phyloP scores from a whole-genome alignment of 176 grass and related monocot species.

The Rhynchospora breviuscula region DNA sequence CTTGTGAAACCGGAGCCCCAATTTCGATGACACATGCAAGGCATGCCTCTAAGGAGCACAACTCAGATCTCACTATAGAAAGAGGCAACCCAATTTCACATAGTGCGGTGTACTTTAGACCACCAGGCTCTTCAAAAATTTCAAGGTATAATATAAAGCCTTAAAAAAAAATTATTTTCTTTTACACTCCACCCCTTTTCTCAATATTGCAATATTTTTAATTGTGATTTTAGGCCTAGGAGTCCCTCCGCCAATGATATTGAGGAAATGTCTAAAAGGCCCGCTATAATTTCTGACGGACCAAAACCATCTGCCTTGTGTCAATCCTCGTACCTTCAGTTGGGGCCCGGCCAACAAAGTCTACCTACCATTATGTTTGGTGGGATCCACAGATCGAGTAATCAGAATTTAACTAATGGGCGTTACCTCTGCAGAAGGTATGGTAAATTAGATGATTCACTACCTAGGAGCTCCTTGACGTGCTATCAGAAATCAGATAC shows the following conservation, averaged over 20 bases:
- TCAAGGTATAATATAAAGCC: neutral
- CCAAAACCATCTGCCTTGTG: neutral
- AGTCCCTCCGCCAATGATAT: slow-evolving; percentile 3
- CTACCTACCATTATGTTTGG: neutral
- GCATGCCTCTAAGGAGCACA: slow-evolving; percentile 14
- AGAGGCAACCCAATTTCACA: slow-evolving; percentile 14
- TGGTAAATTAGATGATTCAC: neutral
- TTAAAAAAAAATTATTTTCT: neutral
- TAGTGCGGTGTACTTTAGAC: neutral
- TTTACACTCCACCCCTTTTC: neutral
- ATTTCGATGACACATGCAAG: neutral
- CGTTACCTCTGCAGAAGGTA: neutral
- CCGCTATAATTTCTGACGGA: neutral
- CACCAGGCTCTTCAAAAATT: slow-evolving; percentile 2
- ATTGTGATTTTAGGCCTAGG: slow-evolving; percentile 21
- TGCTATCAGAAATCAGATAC: neutral
- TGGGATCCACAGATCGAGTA: neutral
- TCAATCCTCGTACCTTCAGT: neutral
- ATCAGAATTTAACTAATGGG: neutral
- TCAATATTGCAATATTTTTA: neutral
- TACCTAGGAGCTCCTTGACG: neutral
- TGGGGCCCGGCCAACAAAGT: neutral
- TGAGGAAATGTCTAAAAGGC: slow-evolving; percentile 22
- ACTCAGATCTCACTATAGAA: slow-evolving; percentile 26
- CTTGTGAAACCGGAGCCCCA: neutral